phyloP scores from a whole-genome alignment of 2,329 filamentous ascomycete species.

The Xylariales sp. region DNA sequence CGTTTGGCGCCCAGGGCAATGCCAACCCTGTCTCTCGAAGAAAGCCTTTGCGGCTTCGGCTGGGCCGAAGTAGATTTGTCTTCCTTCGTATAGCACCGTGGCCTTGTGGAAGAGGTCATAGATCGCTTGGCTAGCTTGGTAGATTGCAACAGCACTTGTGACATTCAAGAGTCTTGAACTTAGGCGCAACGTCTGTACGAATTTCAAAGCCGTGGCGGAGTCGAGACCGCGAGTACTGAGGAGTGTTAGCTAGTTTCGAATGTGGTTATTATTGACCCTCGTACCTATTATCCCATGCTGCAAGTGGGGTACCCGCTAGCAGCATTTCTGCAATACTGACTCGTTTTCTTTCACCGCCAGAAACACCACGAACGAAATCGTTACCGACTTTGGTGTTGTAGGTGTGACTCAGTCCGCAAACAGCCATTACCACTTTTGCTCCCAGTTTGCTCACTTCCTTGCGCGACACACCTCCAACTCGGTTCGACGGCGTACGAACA shows the following conservation, averaged over 20 bases:
- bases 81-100: conserved; percentile 61
- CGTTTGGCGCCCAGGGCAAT: conserved; percentile 62
- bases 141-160: conserved; percentile 63
- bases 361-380: conserved; percentile 67
- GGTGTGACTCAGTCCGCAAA: conserved; percentile 69
- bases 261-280: conserved; percentile 51
- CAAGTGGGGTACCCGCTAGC: conserved; percentile 53
- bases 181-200: conserved; percentile 61
- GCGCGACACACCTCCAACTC: conserved; percentile 58
- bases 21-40: conserved; percentile 66
- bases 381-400: conserved; percentile 71
- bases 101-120: conserved; percentile 22
- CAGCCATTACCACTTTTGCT: conserved; percentile 62
- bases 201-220: conserved; percentile 68
- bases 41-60: conserved; percentile 54
- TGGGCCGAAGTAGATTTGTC: conserved; percentile 65
- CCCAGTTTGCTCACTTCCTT: conserved; percentile 58
- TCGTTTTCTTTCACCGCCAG: conserved; percentile 70
- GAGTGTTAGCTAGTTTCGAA: not conserved
- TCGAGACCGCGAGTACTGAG: conserved; percentile 64
- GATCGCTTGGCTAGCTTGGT: conserved; percentile 41
- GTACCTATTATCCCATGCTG: conserved; percentile 37
- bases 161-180: conserved; percentile 59
- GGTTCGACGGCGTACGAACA: conserved; percentile 61
- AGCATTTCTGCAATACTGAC: conserved; percentile 78